Base-by-base conservation (phyloP, 345 rosid species). In the Boechera stricta region DNA sequence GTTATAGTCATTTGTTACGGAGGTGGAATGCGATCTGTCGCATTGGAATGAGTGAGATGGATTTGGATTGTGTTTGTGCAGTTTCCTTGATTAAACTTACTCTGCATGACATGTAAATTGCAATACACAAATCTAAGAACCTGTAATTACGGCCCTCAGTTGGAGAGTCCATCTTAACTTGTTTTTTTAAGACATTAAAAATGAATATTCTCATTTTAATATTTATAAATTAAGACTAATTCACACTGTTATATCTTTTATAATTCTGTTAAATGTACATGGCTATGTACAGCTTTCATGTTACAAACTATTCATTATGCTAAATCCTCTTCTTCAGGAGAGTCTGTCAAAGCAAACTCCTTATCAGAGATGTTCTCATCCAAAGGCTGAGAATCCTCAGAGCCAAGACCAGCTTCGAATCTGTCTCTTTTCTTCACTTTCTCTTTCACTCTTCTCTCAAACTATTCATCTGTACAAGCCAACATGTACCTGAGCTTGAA, bases 401-500 rank as follows among this genome's bases (percentile, higher is more conserved):
- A 61, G 52, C 60, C 38, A 2, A 61, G 31, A 61, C 90, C 80
- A 35, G 86, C 82, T 85, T 92, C 95, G 28, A 85, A 91, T 71
- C 81, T 83, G 35, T 7, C 84, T 51, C 95, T 84, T 60, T 86
- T 85, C 79, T 92, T 90, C 41, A 90, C 82, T 67, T 88, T 90
- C 1, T 74, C 88, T 67, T 67, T 83, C 24, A 94, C 92, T 73
- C 85, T 83, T 78, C 79, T 64, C 42, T 75, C 75, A 75, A 91
- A 94, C 62, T 88, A 89, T 67, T 81, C 88, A 48, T 92, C 90
- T 2, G 86, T 83, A 86, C 91, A 81, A 32, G 88, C 84, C 80
- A 92, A 80, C 97, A 90, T 92, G 85, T 68, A 83, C 4, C 94
- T 84, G 24, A 94, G 90, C 77, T 92, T 89, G 77, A 94, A 86